A percentile compares a stretch with the other conserved stretches of the same genome.
Conservation (phyloP, 345 rosid genomes). For the Eucalyptus polyanthemos region DNA sequence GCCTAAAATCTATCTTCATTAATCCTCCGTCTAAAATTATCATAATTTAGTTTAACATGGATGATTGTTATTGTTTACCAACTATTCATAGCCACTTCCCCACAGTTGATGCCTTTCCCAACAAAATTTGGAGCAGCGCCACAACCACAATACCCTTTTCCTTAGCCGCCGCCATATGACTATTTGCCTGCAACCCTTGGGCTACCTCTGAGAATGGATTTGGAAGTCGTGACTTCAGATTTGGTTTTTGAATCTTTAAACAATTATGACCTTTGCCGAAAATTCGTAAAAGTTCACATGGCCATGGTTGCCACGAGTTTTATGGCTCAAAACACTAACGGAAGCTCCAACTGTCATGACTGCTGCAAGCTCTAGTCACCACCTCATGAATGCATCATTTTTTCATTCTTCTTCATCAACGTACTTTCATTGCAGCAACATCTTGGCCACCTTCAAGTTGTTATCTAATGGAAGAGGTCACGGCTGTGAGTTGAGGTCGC, state of each 20-base stretch:
- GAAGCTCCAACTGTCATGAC: not conserved
- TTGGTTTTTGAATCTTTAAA: too few species aligned
- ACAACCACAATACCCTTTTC: not conserved
- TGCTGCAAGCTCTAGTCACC: not conserved
- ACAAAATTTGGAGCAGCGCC: not conserved
- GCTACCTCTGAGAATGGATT: not conserved
- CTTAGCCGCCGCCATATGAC: not conserved
- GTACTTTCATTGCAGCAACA: too few species aligned
- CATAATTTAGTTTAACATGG: not conserved
- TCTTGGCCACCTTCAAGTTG: too few species aligned
- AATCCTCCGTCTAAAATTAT: too few species aligned
- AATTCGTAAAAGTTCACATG: not conserved
- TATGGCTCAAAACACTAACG: not conserved
- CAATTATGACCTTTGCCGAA: not conserved
- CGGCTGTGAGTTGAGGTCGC: too few species aligned
- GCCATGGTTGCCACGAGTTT: not conserved
- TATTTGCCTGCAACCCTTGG: not conserved
- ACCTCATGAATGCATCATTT: not conserved
- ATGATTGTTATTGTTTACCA: not conserved
- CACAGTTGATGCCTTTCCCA: not conserved
- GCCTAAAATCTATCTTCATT: not conserved
- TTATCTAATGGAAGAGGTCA: not conserved
- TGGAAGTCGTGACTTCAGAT: not conserved
- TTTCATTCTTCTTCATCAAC: too few species aligned
- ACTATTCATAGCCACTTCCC: not conserved